phyloP scores from a whole-genome alignment of 2,329 filamentous ascomycete species.

The Trichoderma lentiforme region DNA sequence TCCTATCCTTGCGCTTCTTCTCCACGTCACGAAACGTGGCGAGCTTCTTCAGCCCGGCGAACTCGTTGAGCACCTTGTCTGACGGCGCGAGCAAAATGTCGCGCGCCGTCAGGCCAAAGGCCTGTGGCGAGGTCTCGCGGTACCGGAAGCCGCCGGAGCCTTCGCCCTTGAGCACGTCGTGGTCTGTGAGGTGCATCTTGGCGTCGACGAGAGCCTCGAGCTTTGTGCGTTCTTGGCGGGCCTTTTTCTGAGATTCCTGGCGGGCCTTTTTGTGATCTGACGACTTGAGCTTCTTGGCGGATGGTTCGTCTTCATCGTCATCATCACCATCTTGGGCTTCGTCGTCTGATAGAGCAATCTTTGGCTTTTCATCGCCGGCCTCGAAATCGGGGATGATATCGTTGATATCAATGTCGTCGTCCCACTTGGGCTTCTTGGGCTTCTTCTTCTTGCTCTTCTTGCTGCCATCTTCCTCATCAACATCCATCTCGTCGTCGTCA shows the following conservation, averaged over 20 bases:
- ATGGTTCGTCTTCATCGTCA: constrained; percentile 36
- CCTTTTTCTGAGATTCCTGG: constrained; percentile 61
- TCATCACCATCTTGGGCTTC: constrained; percentile 37
- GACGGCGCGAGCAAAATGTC: constrained; percentile 89
- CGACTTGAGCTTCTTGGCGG: constrained; percentile 58
- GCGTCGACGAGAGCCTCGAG: constrained; percentile 85
- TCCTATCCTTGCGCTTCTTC: constrained; percentile 86
- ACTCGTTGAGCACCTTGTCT: constrained; percentile 83
- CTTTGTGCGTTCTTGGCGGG: constrained; percentile 76
- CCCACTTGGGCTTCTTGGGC: constrained; percentile 69
- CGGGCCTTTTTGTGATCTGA: constrained; percentile 59
- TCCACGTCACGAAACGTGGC: constrained; percentile 82
- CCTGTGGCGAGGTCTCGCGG: constrained; percentile 85
- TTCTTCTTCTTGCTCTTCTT: constrained; percentile 42
- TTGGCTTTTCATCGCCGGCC: constrained; percentile 55
- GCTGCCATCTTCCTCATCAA: constrained; percentile 52
- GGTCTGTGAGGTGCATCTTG: constrained; percentile 70
- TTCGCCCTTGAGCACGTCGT: constrained; percentile 53
- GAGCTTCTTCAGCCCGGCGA: constrained; percentile 90
- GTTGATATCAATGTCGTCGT: constrained; percentile 96
- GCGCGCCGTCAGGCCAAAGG: constrained; percentile 82
- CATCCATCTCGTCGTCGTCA: constrained; percentile 63
- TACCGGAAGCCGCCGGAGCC: constrained; percentile 66
- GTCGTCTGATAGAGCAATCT: constrained; percentile 51
- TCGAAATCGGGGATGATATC: constrained; percentile 86